phyloP scores from a whole-genome alignment of 23 red algal genomes.

The Cyanidiococcus yangmingshanensis region DNA sequence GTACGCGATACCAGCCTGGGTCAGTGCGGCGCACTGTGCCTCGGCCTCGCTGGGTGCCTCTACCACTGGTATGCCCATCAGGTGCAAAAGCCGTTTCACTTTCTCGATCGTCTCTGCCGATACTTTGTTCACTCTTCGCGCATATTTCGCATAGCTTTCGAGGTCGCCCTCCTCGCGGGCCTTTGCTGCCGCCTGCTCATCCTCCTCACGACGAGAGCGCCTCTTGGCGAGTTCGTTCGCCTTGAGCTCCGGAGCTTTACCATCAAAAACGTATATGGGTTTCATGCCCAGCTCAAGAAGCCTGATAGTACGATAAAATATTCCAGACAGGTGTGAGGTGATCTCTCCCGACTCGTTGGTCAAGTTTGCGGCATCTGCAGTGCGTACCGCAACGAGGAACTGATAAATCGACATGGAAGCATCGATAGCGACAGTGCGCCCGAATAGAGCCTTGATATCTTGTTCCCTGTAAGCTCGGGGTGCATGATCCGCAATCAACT shows the following conservation, averaged over 20 bases:
- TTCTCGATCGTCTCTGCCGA: conserved; percentile 49
- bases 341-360: conserved; percentile 78
- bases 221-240: conserved; percentile 72
- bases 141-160: conserved; percentile 68
- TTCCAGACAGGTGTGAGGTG: conserved; percentile 80
- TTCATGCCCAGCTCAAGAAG: conserved; percentile 88
- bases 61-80: conserved; percentile 87
- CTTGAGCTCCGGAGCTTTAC: conserved; percentile 82
- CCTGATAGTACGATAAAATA: conserved; percentile 84
- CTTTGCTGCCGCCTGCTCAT: conserved; percentile 54
- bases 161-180: conserved; percentile 80
- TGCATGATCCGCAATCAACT: conserved; percentile 88
- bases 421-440: conserved; percentile 85
- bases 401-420: conserved; percentile 99
- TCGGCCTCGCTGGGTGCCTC: conserved; percentile 96
- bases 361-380: conserved; percentile 57
- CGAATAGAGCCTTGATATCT: conserved; percentile 62
- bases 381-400: conserved; percentile 79
- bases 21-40: conserved; percentile 85
- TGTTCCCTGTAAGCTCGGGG: conserved; percentile 47
- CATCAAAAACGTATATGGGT: conserved; percentile 92
- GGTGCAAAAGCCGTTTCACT: conserved; percentile 56
- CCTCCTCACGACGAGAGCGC: conserved; percentile 45
- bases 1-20: conserved; percentile 52
- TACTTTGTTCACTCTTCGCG: conserved; percentile 67